Evolutionary conservation across 176 grass and related monocot genomes (phyloP).

Genomic region (Poa annua): DNA sequence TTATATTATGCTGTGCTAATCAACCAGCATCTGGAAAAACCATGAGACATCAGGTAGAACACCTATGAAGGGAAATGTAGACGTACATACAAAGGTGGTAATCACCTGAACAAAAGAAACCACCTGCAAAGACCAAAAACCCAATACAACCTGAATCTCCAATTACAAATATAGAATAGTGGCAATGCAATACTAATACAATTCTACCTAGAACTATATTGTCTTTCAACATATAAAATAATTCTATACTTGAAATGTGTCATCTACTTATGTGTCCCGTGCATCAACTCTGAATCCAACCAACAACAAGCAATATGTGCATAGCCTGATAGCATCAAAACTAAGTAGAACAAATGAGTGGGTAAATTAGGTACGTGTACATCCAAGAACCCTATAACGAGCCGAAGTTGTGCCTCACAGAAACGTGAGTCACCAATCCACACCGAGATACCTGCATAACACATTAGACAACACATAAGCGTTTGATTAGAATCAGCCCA

Average conservation of each 20-base stretch:
- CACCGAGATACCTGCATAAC: too few relatives aligned
- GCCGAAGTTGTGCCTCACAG: too few relatives aligned
- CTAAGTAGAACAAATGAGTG: background rate
- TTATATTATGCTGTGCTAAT: background rate
- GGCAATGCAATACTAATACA: background rate
- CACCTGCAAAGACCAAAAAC: background rate
- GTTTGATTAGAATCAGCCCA: too few relatives aligned
- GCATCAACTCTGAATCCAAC: background rate
- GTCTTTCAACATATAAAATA: too few relatives aligned
- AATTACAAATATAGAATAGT: background rate
- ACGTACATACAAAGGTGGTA: background rate
- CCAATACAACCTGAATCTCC: background rate
- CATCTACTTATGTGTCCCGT: background rate
- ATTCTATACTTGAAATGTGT: background rate
- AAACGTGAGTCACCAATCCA: too few relatives aligned
- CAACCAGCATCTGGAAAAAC: background rate
- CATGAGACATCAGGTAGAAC: too few relatives aligned
- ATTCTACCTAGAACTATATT: background rate
- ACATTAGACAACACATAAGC: too few relatives aligned
- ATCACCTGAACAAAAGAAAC: background rate
- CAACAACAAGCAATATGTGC: background rate
- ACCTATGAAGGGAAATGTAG: too few relatives aligned
- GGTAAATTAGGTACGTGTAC: too few relatives aligned
- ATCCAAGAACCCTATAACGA: too few relatives aligned
- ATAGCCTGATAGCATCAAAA: background rate